Conservation (phyloP, 1,284 basidiomycete species). For the Agroathelia rolfsii region DNA sequence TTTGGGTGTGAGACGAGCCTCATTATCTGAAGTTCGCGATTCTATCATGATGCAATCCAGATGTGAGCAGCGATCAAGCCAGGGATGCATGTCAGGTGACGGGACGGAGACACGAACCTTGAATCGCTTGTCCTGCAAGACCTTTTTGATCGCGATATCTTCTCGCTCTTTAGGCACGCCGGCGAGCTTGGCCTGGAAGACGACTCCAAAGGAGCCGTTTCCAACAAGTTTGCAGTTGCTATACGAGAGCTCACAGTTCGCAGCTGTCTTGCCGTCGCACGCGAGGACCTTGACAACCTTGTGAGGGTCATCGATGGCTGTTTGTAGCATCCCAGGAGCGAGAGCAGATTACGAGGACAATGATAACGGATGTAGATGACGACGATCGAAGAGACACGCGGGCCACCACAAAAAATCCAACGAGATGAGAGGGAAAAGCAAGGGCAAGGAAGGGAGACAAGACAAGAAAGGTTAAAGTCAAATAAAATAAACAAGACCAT, state of each 20-base stretch:
- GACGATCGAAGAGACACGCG: constrained; percentile 15
- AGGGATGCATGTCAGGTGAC: constrained; percentile 9
- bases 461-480: not conserved
- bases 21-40: constrained; percentile 99
- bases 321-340: constrained; percentile 11
- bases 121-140: constrained; percentile 99
- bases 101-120: constrained; percentile 58
- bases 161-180: constrained; percentile 53
- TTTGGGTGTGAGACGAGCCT: constrained; percentile 95
- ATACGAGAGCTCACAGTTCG: constrained; percentile 84
- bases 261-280: constrained; percentile 89
- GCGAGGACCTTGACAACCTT: constrained; percentile 93
- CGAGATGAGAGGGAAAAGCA: constrained; percentile 7
- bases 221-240: constrained; percentile 98
- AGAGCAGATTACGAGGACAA: constrained; percentile 9
- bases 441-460: constrained; percentile 1
- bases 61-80: constrained; percentile 4
- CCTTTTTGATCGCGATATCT: constrained; percentile 99
- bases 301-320: constrained; percentile 88
- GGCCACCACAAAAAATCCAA: constrained; percentile 5
- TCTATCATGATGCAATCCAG: constrained; percentile 40
- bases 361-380: constrained; percentile 16
- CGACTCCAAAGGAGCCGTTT: constrained; percentile 98
- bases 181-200: constrained; percentile 81
- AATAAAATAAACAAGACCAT: constrained; percentile 2